Conservation (phyloP, 1,284 basidiomycete species). For the Ceratobasidium papillatum region DNA sequence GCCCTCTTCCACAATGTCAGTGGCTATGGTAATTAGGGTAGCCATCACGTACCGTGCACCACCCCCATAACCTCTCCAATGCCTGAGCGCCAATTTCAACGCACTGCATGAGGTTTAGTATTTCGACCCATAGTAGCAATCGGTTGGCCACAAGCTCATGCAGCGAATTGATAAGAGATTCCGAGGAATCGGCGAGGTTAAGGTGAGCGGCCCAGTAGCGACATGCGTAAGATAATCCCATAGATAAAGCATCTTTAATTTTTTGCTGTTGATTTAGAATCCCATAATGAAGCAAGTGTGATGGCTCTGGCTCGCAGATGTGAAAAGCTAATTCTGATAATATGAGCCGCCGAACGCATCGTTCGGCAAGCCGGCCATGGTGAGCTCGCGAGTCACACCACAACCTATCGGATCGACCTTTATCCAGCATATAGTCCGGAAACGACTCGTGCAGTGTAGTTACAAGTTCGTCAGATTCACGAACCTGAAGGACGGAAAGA, state of each 20-base stretch:
- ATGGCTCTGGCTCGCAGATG: slow-evolving; percentile 16
- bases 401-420: not conserved
- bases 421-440: slow-evolving; percentile 14
- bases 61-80: not conserved
- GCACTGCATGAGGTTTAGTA: slow-evolving; percentile 11
- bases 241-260: not conserved
- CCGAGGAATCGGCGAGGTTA: not conserved
- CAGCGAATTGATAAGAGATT: not conserved
- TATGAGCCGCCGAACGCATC: not conserved
- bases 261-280: not conserved
- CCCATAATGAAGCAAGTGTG: not conserved
- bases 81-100: not conserved
- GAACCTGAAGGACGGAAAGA: not conserved
- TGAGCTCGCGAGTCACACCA: not conserved
- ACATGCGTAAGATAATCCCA: not conserved
- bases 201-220: slow-evolving; percentile 17
- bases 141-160: not conserved
- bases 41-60: not conserved
- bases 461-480: not conserved
- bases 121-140: slow-evolving; percentile 36
- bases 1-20: not conserved
- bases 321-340: not conserved
- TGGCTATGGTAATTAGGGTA: not conserved
- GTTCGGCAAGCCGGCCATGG: not conserved
- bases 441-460: slow-evolving; percentile 11